Conservation (phyloP, 2,329 filamentous ascomycete species). For the Xylariaceae sp. region DNA sequence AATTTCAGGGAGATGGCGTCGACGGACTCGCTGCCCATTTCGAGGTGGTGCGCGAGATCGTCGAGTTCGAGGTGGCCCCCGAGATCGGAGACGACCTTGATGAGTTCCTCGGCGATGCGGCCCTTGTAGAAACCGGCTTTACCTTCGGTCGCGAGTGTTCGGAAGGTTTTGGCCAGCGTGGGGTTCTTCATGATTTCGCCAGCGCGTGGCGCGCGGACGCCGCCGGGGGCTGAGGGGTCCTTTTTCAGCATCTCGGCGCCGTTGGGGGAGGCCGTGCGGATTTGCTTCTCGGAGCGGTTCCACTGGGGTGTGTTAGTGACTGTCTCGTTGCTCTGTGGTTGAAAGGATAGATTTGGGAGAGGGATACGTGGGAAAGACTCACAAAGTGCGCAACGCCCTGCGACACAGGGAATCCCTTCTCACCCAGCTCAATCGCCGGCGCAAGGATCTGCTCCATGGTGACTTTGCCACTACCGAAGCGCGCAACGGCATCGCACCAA, state of each 20-base stretch:
- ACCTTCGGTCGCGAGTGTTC: conserved; percentile 68
- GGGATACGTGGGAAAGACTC: conserved; percentile 33
- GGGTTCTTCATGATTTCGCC: conserved; percentile 90
- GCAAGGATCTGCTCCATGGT: conserved; percentile 69
- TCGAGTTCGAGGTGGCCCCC: conserved; percentile 75
- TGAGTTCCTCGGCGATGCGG: conserved; percentile 70
- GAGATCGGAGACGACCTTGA: conserved; percentile 68
- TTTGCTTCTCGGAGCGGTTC: conserved; percentile 55
- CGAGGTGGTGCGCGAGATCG: conserved; percentile 72
- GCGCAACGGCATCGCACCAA: conserved; percentile 84
- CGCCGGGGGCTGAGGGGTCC: conserved; percentile 61
- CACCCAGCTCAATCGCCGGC: conserved; percentile 79
- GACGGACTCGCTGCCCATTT: conserved; percentile 65
- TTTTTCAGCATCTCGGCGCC: conserved; percentile 80
- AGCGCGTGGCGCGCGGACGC: conserved; percentile 66
- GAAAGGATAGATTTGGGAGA: neutral
- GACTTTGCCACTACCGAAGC: conserved; percentile 83
- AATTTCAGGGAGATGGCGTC: conserved; percentile 81
- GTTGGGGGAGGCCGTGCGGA: conserved; percentile 77
- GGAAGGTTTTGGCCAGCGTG: conserved; percentile 74
- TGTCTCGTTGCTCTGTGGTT: neutral
- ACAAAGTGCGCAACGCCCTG: conserved; percentile 68
- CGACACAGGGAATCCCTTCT: conserved; percentile 84
- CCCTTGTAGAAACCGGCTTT: conserved; percentile 91
- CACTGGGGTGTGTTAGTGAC: conserved; percentile 50